Base-by-base conservation (phyloP, 106 monocot genomes). In the Dendrobium catenatum region DNA sequence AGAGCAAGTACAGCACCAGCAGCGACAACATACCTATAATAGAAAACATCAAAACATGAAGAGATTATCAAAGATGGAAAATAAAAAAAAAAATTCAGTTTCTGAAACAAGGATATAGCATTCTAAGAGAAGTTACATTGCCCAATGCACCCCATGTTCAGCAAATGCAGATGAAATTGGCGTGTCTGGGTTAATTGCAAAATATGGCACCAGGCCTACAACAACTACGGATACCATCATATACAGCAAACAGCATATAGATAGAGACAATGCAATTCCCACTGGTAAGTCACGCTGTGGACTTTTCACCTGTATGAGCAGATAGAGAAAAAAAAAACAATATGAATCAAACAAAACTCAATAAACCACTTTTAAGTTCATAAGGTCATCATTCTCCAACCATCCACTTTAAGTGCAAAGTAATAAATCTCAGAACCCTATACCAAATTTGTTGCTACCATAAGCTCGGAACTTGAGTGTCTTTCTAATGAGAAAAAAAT, bases 81-180 rank as follows among this genome's bases (percentile, higher is more conserved):
- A 80, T 22, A 46, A 61, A 59, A 47, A 61, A 59, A 47, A 78
- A 10, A 29, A 27, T 24, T 51, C n/a, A 22, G 19, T 16, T 27
- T 64, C 6, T 22, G 16, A 79, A 55, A 9, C 24, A 17, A 72
- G 33, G 24, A 8, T 37, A 4, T 58, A 22, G 31, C 24, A 48
- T 31, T 76, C 72, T 18, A 5, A 27, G 11, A 8, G 77, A 68
- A 68, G 80, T 81, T 81, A 95, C 98, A 89, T 89, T 77, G 95
- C 95, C 95, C 98, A 99, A 19, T 93, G 84, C 90, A 99, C 88
- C 24, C 89, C 98, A 87, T 99, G 85, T 75, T 77, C 86, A 24
- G 88, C 72, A 85, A 99, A 99, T 58, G 91, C 98, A 86, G 98
- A 95, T 49, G 98, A 95, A 82, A 99, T 99, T 18, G 98, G 95